These are phyloP conservation scores for Naganishia friedmannii DNA, from an alignment of 768 basidiomycete genomes.

Conservation along the genomic window DNA sequence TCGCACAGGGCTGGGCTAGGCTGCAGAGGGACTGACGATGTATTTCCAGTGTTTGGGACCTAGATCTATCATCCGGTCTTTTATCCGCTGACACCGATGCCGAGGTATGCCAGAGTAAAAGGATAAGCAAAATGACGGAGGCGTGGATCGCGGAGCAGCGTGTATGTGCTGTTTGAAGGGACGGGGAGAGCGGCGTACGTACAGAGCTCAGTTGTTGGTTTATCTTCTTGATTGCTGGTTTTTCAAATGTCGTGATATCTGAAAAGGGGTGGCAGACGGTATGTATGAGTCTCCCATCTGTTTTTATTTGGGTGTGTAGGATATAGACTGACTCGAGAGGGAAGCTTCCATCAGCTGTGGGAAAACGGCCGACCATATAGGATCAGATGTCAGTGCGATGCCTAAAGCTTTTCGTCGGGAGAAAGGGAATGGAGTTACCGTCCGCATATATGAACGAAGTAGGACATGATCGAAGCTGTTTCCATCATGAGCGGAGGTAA, in stretches of 20 bases:
- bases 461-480: background rate
- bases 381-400: background rate
- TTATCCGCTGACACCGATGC: no score
- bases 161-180: no score
- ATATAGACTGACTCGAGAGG: background rate
- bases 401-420: background rate
- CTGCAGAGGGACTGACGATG: background rate
- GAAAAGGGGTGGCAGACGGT: background rate
- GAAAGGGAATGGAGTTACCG: background rate
- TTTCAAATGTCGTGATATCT: slow-evolving; percentile 15
- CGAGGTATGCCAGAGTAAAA: no score
- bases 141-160: no score
- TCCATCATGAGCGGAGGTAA: no score
- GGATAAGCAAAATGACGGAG: no score
- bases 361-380: background rate
- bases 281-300: background rate
- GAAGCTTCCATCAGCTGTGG: slow-evolving; percentile 6
- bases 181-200: background rate
- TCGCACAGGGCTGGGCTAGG: no score
- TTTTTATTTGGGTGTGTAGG: background rate
- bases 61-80: slow-evolving; percentile 5
- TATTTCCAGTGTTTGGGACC: slow-evolving; percentile 18
- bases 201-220: slow-evolving; percentile 2
- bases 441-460: slow-evolving; percentile 16
- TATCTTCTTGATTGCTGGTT: background rate